Evolutionary conservation across 2,329 filamentous ascomycete species (phyloP), one percentile per base, ranked within the genome.

Genomic region (Alternaria dauci): DNA sequence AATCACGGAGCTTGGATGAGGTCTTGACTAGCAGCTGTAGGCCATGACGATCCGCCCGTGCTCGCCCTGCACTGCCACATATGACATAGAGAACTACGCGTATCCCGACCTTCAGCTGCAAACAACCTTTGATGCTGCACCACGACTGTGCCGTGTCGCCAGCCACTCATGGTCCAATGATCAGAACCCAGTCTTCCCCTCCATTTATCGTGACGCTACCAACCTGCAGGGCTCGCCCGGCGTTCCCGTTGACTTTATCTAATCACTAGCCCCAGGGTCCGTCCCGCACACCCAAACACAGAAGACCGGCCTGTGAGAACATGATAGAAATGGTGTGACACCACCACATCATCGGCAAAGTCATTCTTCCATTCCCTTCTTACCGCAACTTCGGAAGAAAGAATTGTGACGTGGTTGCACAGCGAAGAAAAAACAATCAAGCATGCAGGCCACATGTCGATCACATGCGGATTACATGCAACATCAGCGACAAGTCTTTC

Each of bases 1-100:
- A 26, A 43, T 58, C 55, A 46, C 16, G 58, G 58, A 60, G 53
- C 53, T 36, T 41, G 46, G 41, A 54, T 28, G 58, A 57, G 58
- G 26, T 52, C 46, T 34, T 39, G 38, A 44, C 48, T 52, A 43
- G 44, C 39, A 58, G 16, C 56, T 36, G n/a, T 39, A 16, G 42
- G n/a, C 36, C 50, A 46, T 18, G 56, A 32, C 56, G 50, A 58
- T 55, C 52, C 23, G 55, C 51, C 38, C 52, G 52, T 48, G 57
- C 52, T 34, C 42, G 30, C 25, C 41, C 32, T 53, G 43, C 56
- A 59, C 56, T 41, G 56, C 51, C 56, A 59, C 56, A 47, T 25
- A 38, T 38, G 46, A 50, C 46, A 48, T 48, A n/a, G 46, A 20
- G 20, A 50, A 25, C 30, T 12, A 50, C 32, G 46, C 20, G 18